A percentile compares a stretch with the other conserved stretches of the same genome.
Evolutionary conservation across 306 rosid genomes (phyloP).

Genomic region (Vicia faba): DNA sequence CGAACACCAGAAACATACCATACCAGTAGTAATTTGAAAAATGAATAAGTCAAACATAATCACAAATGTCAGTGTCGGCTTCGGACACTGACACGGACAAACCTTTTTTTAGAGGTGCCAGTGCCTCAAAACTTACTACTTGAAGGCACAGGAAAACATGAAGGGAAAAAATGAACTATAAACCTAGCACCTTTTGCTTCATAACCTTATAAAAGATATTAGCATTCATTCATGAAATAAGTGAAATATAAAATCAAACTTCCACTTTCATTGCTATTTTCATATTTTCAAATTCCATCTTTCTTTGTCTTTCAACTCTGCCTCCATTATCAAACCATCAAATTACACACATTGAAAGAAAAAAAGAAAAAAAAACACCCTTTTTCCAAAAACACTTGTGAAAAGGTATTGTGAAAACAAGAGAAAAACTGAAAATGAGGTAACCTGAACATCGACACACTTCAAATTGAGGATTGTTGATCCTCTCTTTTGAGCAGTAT

Average conservation of each 20-base stretch:
- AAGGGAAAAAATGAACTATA: neutral
- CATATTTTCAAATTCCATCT: neutral
- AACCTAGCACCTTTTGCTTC: slow-evolving; percentile 6
- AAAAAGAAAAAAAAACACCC: neutral
- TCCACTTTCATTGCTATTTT: neutral
- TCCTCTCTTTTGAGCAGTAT: slow-evolving; percentile 83
- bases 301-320: neutral
- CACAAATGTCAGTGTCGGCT: too few species aligned
- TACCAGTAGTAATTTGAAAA: too few species aligned
- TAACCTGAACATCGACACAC: slow-evolving; percentile 91
- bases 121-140: too few species aligned
- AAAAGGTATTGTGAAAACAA: neutral
- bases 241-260: slow-evolving; percentile 14
- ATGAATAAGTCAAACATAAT: too few species aligned
- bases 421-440: slow-evolving; percentile 11
- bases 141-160: slow-evolving; percentile 10
- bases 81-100: too few species aligned
- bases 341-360: neutral
- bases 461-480: slow-evolving; percentile 89
- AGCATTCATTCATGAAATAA: slow-evolving; percentile 9
- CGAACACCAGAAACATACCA: too few species aligned
- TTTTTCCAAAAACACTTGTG: neutral
- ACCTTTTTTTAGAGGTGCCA: too few species aligned
- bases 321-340: slow-evolving; percentile 22
- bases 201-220: slow-evolving; percentile 1